These are phyloP conservation scores for Auricularia cornea DNA, from an alignment of 768 basidiomycete species.

Conservation along the genomic window DNA sequence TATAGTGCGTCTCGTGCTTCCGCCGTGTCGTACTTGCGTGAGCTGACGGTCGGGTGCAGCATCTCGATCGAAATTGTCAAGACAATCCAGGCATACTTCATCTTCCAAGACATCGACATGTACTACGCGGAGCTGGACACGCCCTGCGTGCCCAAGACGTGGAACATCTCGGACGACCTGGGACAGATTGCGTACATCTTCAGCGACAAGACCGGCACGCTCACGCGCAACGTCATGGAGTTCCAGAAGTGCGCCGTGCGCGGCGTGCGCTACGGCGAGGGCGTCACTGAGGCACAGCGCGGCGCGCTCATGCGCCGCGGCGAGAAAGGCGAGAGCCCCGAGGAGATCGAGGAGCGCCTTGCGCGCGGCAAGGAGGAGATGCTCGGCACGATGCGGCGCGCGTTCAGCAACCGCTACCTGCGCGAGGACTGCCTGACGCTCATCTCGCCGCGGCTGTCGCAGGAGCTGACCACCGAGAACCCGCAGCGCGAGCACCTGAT, in stretches of 20 bases:
- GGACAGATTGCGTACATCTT: conserved; percentile 96
- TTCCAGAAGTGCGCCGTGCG: conserved; percentile 91
- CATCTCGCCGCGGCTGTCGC: conserved; percentile 76
- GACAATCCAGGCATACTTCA: conserved; percentile 95
- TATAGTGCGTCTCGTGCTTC: conserved; percentile 37
- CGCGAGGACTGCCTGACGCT: conserved; percentile 78
- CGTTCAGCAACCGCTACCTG: conserved; percentile 83
- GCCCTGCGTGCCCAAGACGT: conserved; percentile 89
- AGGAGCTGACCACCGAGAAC: conserved; percentile 53
- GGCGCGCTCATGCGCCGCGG: conserved; percentile 85
- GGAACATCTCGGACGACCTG: conserved; percentile 98
- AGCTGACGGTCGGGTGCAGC: conserved; percentile 5
- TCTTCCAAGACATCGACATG: conserved; percentile 94
- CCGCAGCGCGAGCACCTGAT: conserved; percentile 60
- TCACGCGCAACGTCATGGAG: conserved; percentile 98
- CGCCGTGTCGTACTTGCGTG: too few relatives aligned
- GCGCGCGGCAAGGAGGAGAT: conserved; percentile 62
- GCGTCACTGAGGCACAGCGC: conserved; percentile 89
- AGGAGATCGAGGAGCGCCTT: conserved; percentile 63
- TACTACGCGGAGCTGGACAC: conserved; percentile 84
- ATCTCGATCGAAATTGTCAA: conserved; percentile 98
- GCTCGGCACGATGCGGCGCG: conserved; percentile 61
- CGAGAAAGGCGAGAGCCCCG: conserved; percentile 46
- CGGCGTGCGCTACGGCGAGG: conserved; percentile 85
- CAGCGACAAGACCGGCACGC: conserved; percentile 92